phyloP scores from a whole-genome alignment of 768 basidiomycete species.

The Leccinum olivaceopallidum region DNA sequence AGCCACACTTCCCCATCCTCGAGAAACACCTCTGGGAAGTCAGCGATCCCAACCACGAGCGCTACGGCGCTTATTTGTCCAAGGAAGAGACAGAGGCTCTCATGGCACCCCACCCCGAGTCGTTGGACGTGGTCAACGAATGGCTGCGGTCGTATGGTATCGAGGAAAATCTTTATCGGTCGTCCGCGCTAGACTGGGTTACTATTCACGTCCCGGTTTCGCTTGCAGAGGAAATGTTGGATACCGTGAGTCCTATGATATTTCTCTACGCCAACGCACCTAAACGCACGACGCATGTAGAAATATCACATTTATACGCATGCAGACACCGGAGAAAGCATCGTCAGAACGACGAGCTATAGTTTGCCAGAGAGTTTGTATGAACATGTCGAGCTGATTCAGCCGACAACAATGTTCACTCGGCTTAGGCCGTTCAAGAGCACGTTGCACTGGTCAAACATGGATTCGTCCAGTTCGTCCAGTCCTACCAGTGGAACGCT shows the following conservation, averaged over 20 bases:
- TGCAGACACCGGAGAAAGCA: slow-evolving; percentile 46
- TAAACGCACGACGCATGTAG: slow-evolving; percentile 31
- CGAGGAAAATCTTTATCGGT: slow-evolving; percentile 45
- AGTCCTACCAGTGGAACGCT: slow-evolving; percentile 15
- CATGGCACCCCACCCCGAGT: slow-evolving; percentile 57
- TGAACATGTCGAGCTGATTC: slow-evolving; percentile 63
- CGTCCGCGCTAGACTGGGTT: slow-evolving; percentile 72
- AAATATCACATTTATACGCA: slow-evolving; percentile 67
- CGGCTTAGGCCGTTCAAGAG: slow-evolving; percentile 45
- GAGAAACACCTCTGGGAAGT: slow-evolving; percentile 56
- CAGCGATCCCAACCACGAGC: slow-evolving; percentile 55
- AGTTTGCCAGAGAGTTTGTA: slow-evolving; percentile 61
- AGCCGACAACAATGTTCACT: slow-evolving; percentile 71
- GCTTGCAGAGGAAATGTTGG: slow-evolving; percentile 68
- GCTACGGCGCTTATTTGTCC: slow-evolving; percentile 58
- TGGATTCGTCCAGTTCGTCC: slow-evolving; percentile 1
- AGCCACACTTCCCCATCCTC: slow-evolving; percentile 48
- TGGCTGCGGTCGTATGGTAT: slow-evolving; percentile 65
- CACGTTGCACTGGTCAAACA: slow-evolving; percentile 37
- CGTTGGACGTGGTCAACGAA: slow-evolving; percentile 51
- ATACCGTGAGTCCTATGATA: slow-evolving; percentile 47
- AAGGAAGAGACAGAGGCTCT: slow-evolving; percentile 66
- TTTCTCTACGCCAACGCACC: background rate
- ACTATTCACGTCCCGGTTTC: slow-evolving; percentile 56
- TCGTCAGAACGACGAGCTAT: slow-evolving; percentile 67